Conservation (phyloP, 2,329 filamentous ascomycete genomes). For the Zalaria obscura region DNA sequence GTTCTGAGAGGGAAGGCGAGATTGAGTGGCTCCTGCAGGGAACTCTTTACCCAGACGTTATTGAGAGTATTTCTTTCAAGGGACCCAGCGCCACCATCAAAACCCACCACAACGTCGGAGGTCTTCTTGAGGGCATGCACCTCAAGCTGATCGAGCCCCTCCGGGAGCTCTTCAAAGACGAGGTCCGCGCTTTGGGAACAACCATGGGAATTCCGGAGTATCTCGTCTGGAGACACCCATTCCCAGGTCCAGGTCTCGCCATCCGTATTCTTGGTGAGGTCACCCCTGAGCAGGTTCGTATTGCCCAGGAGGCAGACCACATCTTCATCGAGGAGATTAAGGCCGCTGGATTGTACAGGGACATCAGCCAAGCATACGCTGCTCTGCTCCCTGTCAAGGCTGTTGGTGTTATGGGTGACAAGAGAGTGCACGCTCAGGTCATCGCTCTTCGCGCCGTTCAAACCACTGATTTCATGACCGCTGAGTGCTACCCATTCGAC, state of each 20-base stretch:
- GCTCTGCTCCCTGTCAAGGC: slow-evolving; percentile 52
- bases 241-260: slow-evolving; percentile 61
- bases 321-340: slow-evolving; percentile 69
- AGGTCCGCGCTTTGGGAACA: slow-evolving; percentile 56
- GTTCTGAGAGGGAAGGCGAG: slow-evolving; percentile 53
- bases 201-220: slow-evolving; percentile 57
- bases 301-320: slow-evolving; percentile 61
- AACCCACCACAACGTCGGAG: slow-evolving; percentile 61
- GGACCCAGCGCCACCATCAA: slow-evolving; percentile 60
- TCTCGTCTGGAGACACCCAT: slow-evolving; percentile 68
- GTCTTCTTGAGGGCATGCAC: slow-evolving; percentile 47
- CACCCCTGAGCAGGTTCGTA: slow-evolving; percentile 62
- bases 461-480: slow-evolving; percentile 61
- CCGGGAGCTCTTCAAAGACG: slow-evolving; percentile 70
- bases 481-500: slow-evolving; percentile 53
- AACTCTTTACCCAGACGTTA: slow-evolving; percentile 65
- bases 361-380: slow-evolving; percentile 58
- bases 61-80: slow-evolving; percentile 59
- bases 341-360: slow-evolving; percentile 55
- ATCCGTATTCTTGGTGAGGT: slow-evolving; percentile 77
- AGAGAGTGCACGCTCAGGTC: slow-evolving; percentile 50
- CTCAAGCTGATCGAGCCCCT: slow-evolving; percentile 68
- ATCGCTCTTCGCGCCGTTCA: slow-evolving; percentile 48
- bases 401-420: slow-evolving; percentile 57
- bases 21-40: slow-evolving; percentile 83